Evolutionary conservation across 495 filamentous ascomycete species (phyloP), one percentile per base, ranked within the genome.

Genomic region (Aspergillus bertholletiae): DNA sequence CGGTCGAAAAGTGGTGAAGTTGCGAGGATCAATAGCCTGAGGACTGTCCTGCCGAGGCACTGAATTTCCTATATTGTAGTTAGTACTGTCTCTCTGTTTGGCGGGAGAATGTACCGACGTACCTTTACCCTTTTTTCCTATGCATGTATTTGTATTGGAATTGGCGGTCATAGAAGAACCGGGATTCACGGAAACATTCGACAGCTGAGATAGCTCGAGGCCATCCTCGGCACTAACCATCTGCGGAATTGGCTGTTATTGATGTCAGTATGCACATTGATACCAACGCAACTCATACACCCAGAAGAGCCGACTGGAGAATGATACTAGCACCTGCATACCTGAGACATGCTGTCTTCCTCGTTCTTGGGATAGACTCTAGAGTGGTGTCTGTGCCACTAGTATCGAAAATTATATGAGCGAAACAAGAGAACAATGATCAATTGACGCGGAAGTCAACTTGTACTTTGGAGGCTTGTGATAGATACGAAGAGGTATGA

Each of bases 1-100:
- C 12, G 46, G 53, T 18, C 46, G 53, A 22, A 20, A 49, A 15
- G 24, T 24, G 9, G 60, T 59, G 17, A 13, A 21, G 43, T 59
- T 58, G 3, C 40, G 52, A 28, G 48, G 37, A 22, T 62, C 54
- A 9, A 20, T 50, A 1, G 41, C 49, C n/a, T 40, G 23, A 17
- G 51, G 55, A 18, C 51, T 58, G 40, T 55, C 59, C 39, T 55
- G 59, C 22, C 55, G 46, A n/a, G 55, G 52, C 5, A 53, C 55
- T 18, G 44, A 26, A 27, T 26, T 28, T 0, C 9, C 59, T 57
- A 22, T n/a, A 22, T 1, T n/a, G 7, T 5, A 6, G 43, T 56
- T 20, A 60, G 37, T 18, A 30, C 8, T 34, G 6, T 0, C 3
- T 12, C 26, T 49, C 22, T 30, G 20, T 11, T 30, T 24, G 5